Evolutionary conservation across 108 stramenopile genomes (phyloP).

Genomic region (Aurantiochytrium sp.): DNA sequence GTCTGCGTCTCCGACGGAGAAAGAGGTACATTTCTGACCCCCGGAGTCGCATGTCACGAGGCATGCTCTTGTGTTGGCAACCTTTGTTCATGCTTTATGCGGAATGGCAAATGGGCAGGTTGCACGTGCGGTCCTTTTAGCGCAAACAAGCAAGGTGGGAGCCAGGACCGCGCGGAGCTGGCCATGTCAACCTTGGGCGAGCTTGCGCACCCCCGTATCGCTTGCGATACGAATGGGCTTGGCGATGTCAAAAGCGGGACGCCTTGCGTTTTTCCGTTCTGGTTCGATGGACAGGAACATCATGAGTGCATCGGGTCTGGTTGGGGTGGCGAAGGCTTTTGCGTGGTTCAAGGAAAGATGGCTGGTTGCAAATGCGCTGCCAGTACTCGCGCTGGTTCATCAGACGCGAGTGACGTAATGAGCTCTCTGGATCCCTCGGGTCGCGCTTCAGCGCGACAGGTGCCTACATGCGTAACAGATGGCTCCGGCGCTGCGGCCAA

Average conservation of each 20-base stretch:
- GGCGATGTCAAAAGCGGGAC: background rate
- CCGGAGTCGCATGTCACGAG: background rate
- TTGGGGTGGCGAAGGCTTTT: background rate
- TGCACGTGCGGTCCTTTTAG: background rate
- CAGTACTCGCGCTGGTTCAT: background rate
- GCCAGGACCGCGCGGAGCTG: background rate
- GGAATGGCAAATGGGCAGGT: background rate
- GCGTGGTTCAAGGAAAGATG: background rate
- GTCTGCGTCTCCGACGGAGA: background rate
- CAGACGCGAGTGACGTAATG: background rate
- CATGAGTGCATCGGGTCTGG: background rate
- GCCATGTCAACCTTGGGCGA: background rate
- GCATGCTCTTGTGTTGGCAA: background rate
- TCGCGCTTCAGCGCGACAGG: background rate
- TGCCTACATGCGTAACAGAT: background rate
- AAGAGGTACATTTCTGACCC: background rate
- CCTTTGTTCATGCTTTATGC: background rate
- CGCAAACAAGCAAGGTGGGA: background rate
- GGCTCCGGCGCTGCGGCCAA: background rate
- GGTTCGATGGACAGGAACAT: background rate
- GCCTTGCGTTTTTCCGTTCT: background rate
- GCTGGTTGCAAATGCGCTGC: background rate
- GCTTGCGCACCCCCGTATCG: background rate
- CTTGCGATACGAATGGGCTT: background rate
- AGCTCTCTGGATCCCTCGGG: no score